Evolutionary conservation across 129 eudicot genomes (phyloP), one percentile per base, ranked within the genome.

Genomic region (Flaveria linearis): DNA sequence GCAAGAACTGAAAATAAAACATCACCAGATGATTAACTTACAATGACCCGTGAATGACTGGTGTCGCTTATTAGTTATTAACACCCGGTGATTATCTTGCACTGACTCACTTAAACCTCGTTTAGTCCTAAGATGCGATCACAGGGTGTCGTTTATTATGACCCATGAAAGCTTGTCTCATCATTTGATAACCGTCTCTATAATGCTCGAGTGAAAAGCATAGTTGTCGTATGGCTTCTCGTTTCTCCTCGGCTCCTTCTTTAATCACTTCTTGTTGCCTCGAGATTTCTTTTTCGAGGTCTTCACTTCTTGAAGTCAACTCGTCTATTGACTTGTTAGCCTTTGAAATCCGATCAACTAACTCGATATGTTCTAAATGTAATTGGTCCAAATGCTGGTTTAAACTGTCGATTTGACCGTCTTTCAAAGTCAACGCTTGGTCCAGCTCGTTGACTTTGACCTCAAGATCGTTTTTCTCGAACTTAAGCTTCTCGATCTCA

Each of bases 141-240:
- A 84, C 88, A 4, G 86, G 80, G 55, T 64, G 84, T 74, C 84
- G 80, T 68, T 77, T 90, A 74, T 80, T 80, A 78, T 88, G 79
- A 63, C 86, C 87, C 2, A 47, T 33, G 26, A 92, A 87, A 47
- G 91, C 96, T 68, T 85, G 82, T 49, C 91, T 80, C 71, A 93
- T 78, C 88, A 74, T 75, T 9, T 86, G 86, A 79, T 93, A 90
- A 7, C 87, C 96, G 28, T 70, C 85, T 56, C 97, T 74, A 17
- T 92, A 92, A 74, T 89, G 91, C 68, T 93, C 98, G 2, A 93
- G 81, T 2, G 98, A 90, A 88, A 88, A 85, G 81, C 97, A 93
- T 56, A 93, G 85, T 36, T 90, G 98, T 82, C 98, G 79, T 58
- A 93, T 93, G 7, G 80, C 98, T 74, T 93, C 97, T 22, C 98